Evolutionary conservation across 768 basidiomycete species (phyloP).

Genomic region (Leccinum longicurvipes): DNA sequence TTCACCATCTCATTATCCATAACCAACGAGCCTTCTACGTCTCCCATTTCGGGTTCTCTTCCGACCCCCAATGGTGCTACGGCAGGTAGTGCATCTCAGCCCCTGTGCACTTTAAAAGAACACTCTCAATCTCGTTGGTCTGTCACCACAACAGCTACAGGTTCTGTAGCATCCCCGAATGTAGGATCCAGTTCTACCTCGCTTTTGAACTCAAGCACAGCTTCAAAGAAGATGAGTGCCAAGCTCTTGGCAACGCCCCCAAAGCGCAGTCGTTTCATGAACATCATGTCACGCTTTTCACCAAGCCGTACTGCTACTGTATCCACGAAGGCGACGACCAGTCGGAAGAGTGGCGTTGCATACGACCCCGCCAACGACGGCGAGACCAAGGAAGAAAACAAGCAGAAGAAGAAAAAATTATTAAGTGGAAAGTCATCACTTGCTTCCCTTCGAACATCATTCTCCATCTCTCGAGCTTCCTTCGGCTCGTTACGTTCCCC

Average conservation of each 20-base stretch:
- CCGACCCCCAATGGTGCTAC: background rate
- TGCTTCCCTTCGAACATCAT: constrained; percentile 29
- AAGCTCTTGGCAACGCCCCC: constrained; percentile 21
- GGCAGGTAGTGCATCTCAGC: background rate
- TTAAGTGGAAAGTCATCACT: constrained; percentile 29
- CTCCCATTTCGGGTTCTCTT: background rate
- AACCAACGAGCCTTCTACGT: constrained; percentile 3
- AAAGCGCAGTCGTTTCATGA: constrained; percentile 31
- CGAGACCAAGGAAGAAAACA: constrained; percentile 18
- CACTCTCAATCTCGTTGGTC: constrained; percentile 27
- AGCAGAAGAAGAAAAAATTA: constrained; percentile 10
- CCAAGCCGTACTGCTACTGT: constrained; percentile 21
- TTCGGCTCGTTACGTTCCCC: constrained; percentile 26
- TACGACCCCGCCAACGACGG: constrained; percentile 22
- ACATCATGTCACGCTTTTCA: constrained; percentile 29
- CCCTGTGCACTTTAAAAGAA: constrained; percentile 2
- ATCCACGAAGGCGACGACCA: background rate
- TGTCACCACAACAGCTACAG: constrained; percentile 23
- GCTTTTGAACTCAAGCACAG: constrained; percentile 2
- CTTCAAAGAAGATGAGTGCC: constrained; percentile 11
- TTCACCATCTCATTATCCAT: background rate
- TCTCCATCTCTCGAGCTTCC: constrained; percentile 29
- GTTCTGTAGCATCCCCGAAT: constrained; percentile 16
- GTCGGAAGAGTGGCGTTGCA: constrained; percentile 2
- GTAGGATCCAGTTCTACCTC: constrained; percentile 3